These are phyloP conservation scores for Hyphopichia homilentoma DNA, from an alignment of 805 yeast species.

Conservation along the genomic window DNA sequence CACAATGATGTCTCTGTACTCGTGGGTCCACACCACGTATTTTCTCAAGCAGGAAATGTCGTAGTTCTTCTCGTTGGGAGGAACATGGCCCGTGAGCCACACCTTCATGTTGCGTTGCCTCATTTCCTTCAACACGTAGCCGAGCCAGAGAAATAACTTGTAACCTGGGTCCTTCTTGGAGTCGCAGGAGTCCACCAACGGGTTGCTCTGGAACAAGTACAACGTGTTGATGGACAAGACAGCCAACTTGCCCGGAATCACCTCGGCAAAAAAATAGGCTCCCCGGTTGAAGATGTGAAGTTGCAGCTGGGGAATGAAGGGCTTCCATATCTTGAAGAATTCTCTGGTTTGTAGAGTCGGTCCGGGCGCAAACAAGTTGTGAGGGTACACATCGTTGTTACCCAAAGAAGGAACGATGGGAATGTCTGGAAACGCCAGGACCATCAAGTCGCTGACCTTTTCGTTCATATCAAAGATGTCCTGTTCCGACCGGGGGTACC, in stretches of 20 bases:
- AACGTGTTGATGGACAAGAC: constrained; percentile 76
- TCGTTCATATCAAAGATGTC: constrained; percentile 70
- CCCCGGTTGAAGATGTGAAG: constrained; percentile 71
- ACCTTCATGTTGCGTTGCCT: constrained; percentile 74
- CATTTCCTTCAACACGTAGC: constrained; percentile 67
- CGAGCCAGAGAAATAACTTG: constrained; percentile 72
- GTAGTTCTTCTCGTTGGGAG: constrained; percentile 75
- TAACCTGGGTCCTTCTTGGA: constrained; percentile 74
- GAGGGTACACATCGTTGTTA: constrained; percentile 87
- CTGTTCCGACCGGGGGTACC: constrained; percentile 66
- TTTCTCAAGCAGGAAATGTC: constrained; percentile 72
- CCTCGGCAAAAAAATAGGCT: constrained; percentile 70
- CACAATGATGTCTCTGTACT: constrained; percentile 76
- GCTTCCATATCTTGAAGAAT: constrained; percentile 67
- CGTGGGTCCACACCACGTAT: constrained; percentile 77
- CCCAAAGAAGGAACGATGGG: constrained; percentile 77
- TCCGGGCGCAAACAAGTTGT: constrained; percentile 79
- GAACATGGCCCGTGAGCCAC: constrained; percentile 87
- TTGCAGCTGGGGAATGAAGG: constrained; percentile 73
- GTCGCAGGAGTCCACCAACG: constrained; percentile 80
- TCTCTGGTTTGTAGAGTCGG: constrained; percentile 87
- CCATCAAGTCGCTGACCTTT: constrained; percentile 49
- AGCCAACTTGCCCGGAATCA: constrained; percentile 77
- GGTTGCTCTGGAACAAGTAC: constrained; percentile 71
- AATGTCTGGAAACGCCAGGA: constrained; percentile 45